phyloP scores from a whole-genome alignment of 2,329 filamentous ascomycete species.

The Huntiella omanensis region DNA sequence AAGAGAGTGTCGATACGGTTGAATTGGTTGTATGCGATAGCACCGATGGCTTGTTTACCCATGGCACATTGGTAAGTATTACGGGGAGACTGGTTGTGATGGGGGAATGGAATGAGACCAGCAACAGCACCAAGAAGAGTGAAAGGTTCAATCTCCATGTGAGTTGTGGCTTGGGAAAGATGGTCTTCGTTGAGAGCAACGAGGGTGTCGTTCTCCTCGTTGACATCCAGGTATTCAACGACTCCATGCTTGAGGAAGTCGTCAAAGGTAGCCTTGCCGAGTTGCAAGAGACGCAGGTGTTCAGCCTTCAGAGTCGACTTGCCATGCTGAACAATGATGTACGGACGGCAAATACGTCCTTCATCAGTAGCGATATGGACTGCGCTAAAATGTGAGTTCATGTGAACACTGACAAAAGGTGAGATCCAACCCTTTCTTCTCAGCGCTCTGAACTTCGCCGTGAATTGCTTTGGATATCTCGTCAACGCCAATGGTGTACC shows the following conservation, averaged over 20 bases:
- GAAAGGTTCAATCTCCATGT: slow-evolving; percentile 95
- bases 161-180: slow-evolving; percentile 67
- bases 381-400: slow-evolving; percentile 79
- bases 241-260: slow-evolving; percentile 80
- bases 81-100: slow-evolving; percentile 95
- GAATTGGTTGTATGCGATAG: slow-evolving; percentile 95
- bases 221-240: slow-evolving; percentile 93
- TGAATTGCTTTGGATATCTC: slow-evolving; percentile 67
- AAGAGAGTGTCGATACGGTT: slow-evolving; percentile 89
- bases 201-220: slow-evolving; percentile 92
- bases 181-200: slow-evolving; percentile 80
- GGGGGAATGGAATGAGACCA: slow-evolving; percentile 89
- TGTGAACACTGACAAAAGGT: slow-evolving; percentile 89
- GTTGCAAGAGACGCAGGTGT: slow-evolving; percentile 64
- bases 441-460: slow-evolving; percentile 68
- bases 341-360: slow-evolving; percentile 83
- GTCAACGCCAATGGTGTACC: slow-evolving; percentile 85
- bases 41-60: slow-evolving; percentile 89
- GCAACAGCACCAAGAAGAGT: slow-evolving; percentile 91
- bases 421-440: slow-evolving; percentile 81
- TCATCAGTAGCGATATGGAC: slow-evolving; percentile 96
- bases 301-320: slow-evolving; percentile 61
- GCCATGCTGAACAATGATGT: slow-evolving; percentile 85
- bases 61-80: slow-evolving; percentile 93
- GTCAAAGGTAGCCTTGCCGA: slow-evolving; percentile 75